A percentile compares a stretch with the other conserved stretches of the same genome.
Evolutionary conservation across 78 protist genomes (phyloP).

Genomic region (Chrysochromulina tobinii): DNA sequence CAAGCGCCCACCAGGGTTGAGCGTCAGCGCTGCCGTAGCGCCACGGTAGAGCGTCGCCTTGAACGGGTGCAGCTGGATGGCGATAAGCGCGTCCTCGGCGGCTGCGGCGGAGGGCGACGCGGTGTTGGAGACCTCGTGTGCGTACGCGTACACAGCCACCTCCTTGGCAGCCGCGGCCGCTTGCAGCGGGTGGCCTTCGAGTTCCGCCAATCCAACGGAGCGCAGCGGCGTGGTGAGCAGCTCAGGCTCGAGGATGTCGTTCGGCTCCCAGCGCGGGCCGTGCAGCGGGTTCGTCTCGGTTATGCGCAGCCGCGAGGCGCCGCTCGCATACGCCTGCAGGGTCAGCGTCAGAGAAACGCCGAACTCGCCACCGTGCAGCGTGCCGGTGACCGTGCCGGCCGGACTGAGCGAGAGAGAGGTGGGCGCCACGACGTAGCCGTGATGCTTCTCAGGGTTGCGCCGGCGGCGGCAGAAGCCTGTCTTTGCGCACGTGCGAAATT

Average conservation of each 20-base stretch:
- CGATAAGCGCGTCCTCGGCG: background rate
- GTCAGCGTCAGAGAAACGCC: background rate
- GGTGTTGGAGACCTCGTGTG: too few species aligned
- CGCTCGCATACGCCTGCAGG: background rate
- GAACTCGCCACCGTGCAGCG: background rate
- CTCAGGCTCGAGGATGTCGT: background rate
- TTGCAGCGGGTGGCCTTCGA: background rate
- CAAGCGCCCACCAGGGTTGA: slow-evolving; percentile 19
- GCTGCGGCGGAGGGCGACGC: background rate
- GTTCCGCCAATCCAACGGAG: background rate
- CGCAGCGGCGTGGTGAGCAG: background rate
- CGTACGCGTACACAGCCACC: background rate
- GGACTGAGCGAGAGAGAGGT: background rate
- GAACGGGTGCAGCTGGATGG: slow-evolving; percentile 10
- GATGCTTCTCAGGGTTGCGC: background rate
- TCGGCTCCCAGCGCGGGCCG: slow-evolving; percentile 32
- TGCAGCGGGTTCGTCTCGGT: slow-evolving; percentile 33
- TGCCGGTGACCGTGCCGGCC: background rate
- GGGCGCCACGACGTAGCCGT: background rate
- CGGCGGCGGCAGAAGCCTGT: slow-evolving; percentile 33
- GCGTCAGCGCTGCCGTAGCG: background rate
- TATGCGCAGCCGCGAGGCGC: slow-evolving; percentile 2
- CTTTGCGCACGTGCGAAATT: slow-evolving; percentile 15
- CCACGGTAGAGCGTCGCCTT: background rate
- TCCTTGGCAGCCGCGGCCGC: background rate